Conservation (phyloP, 371 early-diverging fungal species). For the Parasitella parasitica region DNA sequence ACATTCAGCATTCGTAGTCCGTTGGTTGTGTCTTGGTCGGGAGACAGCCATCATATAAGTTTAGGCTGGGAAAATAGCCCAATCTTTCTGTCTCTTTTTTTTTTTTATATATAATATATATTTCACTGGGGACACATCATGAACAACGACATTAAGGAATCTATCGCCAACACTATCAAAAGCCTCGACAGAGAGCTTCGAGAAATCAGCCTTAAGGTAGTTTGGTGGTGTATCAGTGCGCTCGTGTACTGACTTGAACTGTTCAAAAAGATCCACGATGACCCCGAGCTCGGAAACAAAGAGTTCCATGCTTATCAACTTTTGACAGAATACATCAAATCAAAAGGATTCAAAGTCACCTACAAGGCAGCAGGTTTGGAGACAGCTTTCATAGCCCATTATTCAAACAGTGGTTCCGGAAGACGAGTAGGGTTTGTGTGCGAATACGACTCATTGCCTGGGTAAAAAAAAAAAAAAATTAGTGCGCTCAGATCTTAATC, state of each 20-base stretch:
- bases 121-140: too few relatives aligned
- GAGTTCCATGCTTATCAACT: slow-evolving; percentile 54
- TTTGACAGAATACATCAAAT: slow-evolving; percentile 57
- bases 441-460: slow-evolving; percentile 70
- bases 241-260: too few relatives aligned
- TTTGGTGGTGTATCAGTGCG: not conserved
- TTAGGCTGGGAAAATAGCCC: not conserved
- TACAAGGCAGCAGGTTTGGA: slow-evolving; percentile 53
- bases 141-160: slow-evolving; percentile 12
- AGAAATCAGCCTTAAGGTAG: slow-evolving; percentile 26
- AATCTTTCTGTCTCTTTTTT: too few relatives aligned
- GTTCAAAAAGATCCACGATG: slow-evolving; percentile 60
- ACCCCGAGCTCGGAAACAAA: slow-evolving; percentile 63
- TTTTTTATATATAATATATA: too few relatives aligned
- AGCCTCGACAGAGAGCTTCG: slow-evolving; percentile 20
- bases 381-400: slow-evolving; percentile 68
- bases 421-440: slow-evolving; percentile 57
- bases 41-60: too few relatives aligned
- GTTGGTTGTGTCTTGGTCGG: too few relatives aligned
- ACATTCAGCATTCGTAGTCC: not conserved
- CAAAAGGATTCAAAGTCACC: slow-evolving; percentile 56
- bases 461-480: slow-evolving; percentile 23
- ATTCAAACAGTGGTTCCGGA: slow-evolving; percentile 37
- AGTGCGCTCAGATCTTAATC: not conserved
- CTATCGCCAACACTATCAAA: slow-evolving; percentile 11